These are phyloP conservation scores for Triangularia setosa DNA, from an alignment of 2,329 filamentous ascomycete genomes.

Conservation along the genomic window DNA sequence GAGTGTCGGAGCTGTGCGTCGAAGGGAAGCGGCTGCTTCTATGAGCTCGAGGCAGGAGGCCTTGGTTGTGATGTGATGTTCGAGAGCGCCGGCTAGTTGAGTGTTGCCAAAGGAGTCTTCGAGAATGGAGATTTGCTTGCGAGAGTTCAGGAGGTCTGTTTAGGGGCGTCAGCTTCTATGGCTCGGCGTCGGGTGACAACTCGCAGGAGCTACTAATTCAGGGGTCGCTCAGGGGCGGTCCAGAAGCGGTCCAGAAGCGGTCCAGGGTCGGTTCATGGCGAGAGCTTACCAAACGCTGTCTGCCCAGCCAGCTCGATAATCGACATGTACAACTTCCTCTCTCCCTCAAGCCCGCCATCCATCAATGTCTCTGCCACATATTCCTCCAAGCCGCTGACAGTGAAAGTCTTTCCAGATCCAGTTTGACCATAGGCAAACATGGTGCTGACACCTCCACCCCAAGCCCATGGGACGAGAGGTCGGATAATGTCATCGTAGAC, in stretches of 20 bases:
- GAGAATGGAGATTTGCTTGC: constrained; percentile 39
- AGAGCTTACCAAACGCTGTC: constrained; percentile 24
- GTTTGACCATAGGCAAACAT: constrained; percentile 48
- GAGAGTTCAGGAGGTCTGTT: constrained; percentile 40
- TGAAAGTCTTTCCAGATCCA: constrained; percentile 46
- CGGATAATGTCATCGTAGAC: constrained; percentile 41
- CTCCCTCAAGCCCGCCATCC: constrained; percentile 20
- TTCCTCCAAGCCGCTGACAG: constrained; percentile 39
- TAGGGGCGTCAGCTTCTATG: neutral
- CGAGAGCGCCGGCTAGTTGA: constrained; percentile 42
- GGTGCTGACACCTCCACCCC: constrained; percentile 45
- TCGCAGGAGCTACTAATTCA: too few relatives aligned
- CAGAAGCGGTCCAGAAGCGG: too few relatives aligned
- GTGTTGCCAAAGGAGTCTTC: constrained; percentile 43
- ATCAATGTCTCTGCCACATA: constrained; percentile 35
- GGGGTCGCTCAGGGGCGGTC: too few relatives aligned
- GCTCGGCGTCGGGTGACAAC: neutral
- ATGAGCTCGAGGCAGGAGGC: constrained; percentile 33
- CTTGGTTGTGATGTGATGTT: constrained; percentile 33
- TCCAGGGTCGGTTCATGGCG: too few relatives aligned
- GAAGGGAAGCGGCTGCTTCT: constrained; percentile 37
- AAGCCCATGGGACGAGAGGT: constrained; percentile 42
- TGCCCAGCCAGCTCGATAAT: constrained; percentile 26
- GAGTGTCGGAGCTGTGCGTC: constrained; percentile 39
- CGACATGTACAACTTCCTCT: constrained; percentile 21